Evolutionary conservation across 2,329 filamentous ascomycete species (phyloP), one percentile per base, ranked within the genome.

Genomic region (Fusarium palustre): DNA sequence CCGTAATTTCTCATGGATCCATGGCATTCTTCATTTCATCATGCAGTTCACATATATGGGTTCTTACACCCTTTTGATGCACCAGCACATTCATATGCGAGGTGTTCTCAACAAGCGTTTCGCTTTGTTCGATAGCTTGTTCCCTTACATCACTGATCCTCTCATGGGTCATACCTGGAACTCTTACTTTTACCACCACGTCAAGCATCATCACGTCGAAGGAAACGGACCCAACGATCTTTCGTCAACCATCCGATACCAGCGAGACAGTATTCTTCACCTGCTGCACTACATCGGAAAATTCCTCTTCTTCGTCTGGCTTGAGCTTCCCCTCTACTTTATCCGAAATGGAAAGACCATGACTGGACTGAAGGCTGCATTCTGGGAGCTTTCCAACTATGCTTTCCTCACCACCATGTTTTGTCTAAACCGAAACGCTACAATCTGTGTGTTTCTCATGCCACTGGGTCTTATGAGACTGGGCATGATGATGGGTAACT

Each of bases 111-210:
- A 82, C 25, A 87, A 86, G 72, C 76, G 80, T 10, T 87, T 85
- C 55, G 79, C 80, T 34, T 74, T 85, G 31, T 78, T 94, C 61
- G 92, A 95, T 74, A 76, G 79, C 8, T 54, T 84, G 3, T 94
- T 94, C 71, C 92, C 92, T 0, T 95, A 93, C 75, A 78, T 94
- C 41, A 82, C 88, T 13, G 91, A 94, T 70, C 92, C 92, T 0
- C 79, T 95, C 59, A 91, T 93, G 87, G 92, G 92, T 13, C 92
- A 95, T 75, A 94, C 92, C 0, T 94, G 91, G 91, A 93, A 95
- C 79, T 90, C 90, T 3, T 95, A 95, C 80, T 95, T 87, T 77
- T 94, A 93, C 75, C 92, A 95, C 76, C 92, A 95, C 74, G 91
- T 94, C 75, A 95, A 95, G 82, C 91, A 94, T 75, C 92, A 95